Evolutionary conservation across 148 eudicot genomes (phyloP), one percentile per base, ranked within the genome.

Genomic region (Cornus kousa): DNA sequence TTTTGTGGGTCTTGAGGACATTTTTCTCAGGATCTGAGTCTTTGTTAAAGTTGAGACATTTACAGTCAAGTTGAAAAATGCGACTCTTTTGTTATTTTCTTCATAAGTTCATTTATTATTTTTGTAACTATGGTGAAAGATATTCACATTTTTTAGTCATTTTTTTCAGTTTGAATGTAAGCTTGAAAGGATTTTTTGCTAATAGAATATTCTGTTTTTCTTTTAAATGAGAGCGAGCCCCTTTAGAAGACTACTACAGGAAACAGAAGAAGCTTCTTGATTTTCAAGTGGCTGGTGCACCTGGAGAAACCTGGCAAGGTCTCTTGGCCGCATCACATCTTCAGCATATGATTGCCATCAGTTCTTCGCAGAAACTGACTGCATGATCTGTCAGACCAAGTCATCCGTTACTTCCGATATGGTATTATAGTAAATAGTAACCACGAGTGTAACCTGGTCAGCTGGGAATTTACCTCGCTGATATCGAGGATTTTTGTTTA

Each of bases 271-370:
- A 93, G 88, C 92, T 95, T 66, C 84, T 93, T 13, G 89, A 95
- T 59, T 91, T 93, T 77, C 89, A 90, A 78, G 98, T 90, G 73
- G 85, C 86, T 7, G 93, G 90, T 70, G 93, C 87, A 69, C 94
- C 91, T 65, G 94, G 91, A 65, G 93, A 93, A 70, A 82, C 93
- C 77, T 95, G 97, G 97, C 83, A 87, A 65, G 91, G 97, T 75
- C 96, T 94, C 20, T 83, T 94, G 82, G 91, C 98, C 40, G 97
- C 92, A 19, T 86, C 92, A 80, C 98, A 86, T 82, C 92, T 94
- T 80, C 97, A 91, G 75, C 93, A 92, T 82, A 82, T 85, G 85
- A 92, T 80, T 80, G 87, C 84, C 65, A 65, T 87, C 76, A 74
- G 70, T 60, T 82, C 85, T 70, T 83, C 88, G 70, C 93, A 89